These are phyloP conservation scores for Ceratocystis cubensis DNA, from an alignment of 2,329 filamentous ascomycete genomes.

Conservation along the genomic window DNA sequence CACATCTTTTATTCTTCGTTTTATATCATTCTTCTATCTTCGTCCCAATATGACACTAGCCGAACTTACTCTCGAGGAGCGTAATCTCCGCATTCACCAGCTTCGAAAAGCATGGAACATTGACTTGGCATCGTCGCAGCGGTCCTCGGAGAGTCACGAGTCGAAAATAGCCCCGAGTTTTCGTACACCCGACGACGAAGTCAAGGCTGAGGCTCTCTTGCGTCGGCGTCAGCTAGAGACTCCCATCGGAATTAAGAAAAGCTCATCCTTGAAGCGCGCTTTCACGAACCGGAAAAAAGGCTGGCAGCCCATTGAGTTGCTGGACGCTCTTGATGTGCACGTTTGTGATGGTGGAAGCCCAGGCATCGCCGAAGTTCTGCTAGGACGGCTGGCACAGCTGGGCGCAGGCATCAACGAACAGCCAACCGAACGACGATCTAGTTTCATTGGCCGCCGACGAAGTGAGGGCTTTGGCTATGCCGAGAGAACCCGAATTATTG, in stretches of 20 bases:
- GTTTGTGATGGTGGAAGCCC: slow-evolving; percentile 39
- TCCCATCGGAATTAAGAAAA: slow-evolving; percentile 4
- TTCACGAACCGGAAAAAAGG: slow-evolving; percentile 38
- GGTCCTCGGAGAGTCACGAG: slow-evolving; percentile 25
- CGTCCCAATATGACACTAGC: background rate
- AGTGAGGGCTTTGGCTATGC: slow-evolving; percentile 35
- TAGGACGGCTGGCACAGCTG: slow-evolving; percentile 36
- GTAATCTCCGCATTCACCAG: slow-evolving; percentile 37
- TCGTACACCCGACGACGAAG: slow-evolving; percentile 38
- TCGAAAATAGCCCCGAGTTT: slow-evolving; percentile 31
- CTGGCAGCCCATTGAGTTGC: slow-evolving; percentile 42
- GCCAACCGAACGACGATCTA: slow-evolving; percentile 34
- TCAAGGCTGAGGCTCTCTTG: slow-evolving; percentile 42
- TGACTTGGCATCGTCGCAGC: slow-evolving; percentile 18
- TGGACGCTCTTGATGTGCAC: slow-evolving; percentile 39
- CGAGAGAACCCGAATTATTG: slow-evolving; percentile 40
- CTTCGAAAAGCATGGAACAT: slow-evolving; percentile 42
- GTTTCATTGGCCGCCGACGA: slow-evolving; percentile 37
- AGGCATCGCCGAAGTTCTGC: slow-evolving; percentile 44
- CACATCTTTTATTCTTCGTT: background rate
- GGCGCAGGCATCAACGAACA: slow-evolving; percentile 40
- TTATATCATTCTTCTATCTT: background rate
- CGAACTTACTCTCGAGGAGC: slow-evolving; percentile 24
- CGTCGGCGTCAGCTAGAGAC: slow-evolving; percentile 31
- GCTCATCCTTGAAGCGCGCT: slow-evolving; percentile 29